phyloP scores from a whole-genome alignment of 1,284 basidiomycete genomes.

The Sporisorium scitamineum region DNA sequence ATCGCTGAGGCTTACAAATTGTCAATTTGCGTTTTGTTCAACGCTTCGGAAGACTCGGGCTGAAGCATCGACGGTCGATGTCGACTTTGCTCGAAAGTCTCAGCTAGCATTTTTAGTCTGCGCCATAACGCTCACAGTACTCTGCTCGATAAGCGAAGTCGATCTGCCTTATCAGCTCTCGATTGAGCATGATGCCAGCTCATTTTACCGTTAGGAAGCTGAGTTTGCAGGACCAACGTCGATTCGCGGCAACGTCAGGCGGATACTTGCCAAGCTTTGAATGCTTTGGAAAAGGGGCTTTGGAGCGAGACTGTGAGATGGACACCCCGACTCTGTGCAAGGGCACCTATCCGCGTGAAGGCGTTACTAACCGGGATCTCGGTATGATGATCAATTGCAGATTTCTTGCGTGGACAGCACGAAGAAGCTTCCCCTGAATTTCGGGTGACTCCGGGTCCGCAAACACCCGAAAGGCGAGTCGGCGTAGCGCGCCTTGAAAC shows the following conservation, averaged over 20 bases:
- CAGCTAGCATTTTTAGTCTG: neutral
- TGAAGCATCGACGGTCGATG: neutral
- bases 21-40: neutral
- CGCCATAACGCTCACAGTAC: neutral
- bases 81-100: neutral
- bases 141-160: slow-evolving; percentile 5
- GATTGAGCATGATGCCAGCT: neutral
- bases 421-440: neutral
- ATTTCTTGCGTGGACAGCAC: neutral
- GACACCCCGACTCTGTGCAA: too few species aligned
- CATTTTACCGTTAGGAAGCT: neutral
- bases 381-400: slow-evolving; percentile 7
- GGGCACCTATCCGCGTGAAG: neutral
- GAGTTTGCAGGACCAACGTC: too few species aligned
- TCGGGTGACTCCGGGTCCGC: slow-evolving; percentile 39
- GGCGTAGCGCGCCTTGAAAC: slow-evolving; percentile 19
- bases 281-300: neutral
- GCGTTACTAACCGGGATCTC: neutral
- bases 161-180: neutral
- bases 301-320: too few species aligned
- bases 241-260: neutral
- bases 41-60: slow-evolving; percentile 2
- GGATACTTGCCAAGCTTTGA: too few species aligned
- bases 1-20: neutral
- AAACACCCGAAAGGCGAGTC: slow-evolving; percentile 24